Percentiles rank a stretch among this genome's conserved stretches.
These are phyloP conservation scores for Chaetomium globosum DNA, from an alignment of 2,329 filamentous ascomycete species.

Conservation along the genomic window DNA sequence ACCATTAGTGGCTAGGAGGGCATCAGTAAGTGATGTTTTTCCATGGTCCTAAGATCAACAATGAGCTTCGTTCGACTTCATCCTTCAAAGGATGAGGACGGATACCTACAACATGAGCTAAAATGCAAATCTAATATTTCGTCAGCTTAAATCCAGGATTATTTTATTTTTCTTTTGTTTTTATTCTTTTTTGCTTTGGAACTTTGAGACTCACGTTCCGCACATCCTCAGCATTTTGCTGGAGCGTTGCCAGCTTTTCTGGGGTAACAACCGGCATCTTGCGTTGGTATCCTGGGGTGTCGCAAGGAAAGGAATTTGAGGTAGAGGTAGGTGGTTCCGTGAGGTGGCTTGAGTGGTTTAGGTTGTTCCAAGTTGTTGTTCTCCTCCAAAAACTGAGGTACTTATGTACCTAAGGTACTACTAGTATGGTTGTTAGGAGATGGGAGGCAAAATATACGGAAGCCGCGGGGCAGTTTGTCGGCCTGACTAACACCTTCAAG, in stretches of 20 bases:
- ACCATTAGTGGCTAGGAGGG: conserved; percentile 95
- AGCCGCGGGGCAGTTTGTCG: conserved; percentile 16
- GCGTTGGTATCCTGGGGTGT: neutral
- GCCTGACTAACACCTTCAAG: conserved; percentile 31
- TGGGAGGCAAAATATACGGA: neutral
- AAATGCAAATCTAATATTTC: conserved; percentile 74
- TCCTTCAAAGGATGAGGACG: neutral
- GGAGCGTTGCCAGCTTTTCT: conserved; percentile 86
- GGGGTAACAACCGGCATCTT: conserved; percentile 89
- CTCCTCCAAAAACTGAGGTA: neutral
- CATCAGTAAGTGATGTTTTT: conserved; percentile 95
- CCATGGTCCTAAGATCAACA: conserved; percentile 69
- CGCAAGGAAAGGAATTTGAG: neutral
- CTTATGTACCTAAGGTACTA: neutral
- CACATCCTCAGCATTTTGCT: conserved; percentile 83
- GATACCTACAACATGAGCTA: conserved; percentile 72
- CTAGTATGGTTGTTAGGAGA: conserved; percentile 1
- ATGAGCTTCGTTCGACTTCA: neutral
- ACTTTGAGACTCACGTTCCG: conserved; percentile 71
- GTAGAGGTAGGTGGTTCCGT: neutral
- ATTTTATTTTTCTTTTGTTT: conserved; percentile 8
- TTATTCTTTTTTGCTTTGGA: neutral
- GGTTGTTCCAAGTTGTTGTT: neutral
- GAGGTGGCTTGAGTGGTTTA: neutral
- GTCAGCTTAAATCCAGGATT: conserved; percentile 37